Evolutionary conservation across 2,329 filamentous ascomycete species (phyloP).

Genomic region (Chaetomiaceae sp.): DNA sequence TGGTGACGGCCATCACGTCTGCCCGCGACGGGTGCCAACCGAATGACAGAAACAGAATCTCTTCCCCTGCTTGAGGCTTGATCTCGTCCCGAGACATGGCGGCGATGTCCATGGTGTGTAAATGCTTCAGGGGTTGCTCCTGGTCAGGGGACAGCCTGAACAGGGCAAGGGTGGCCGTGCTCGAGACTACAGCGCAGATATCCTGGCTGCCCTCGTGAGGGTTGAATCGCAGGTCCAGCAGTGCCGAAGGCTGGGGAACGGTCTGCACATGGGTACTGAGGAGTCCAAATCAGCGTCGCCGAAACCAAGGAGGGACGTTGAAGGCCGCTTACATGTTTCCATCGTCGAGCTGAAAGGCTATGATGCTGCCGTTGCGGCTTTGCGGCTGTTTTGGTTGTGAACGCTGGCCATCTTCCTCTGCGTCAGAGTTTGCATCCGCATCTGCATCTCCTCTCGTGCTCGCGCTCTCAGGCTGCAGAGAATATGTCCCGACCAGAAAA

Average conservation of each 20-base stretch:
- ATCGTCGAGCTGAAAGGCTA: constrained; percentile 57
- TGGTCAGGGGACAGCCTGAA: constrained; percentile 49
- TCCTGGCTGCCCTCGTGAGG: constrained; percentile 42
- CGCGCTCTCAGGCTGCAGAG: constrained; percentile 52
- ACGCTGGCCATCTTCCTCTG: constrained; percentile 26
- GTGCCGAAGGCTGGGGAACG: constrained; percentile 61
- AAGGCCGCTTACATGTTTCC: constrained; percentile 50
- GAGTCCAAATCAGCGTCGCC: constrained; percentile 10
- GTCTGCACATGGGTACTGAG: constrained; percentile 56
- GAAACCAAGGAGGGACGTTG: no score
- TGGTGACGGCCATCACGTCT: constrained; percentile 62
- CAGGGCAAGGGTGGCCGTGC: constrained; percentile 65
- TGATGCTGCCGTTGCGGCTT: constrained; percentile 66
- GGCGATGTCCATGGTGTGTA: constrained; percentile 43
- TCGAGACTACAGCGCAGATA: constrained; percentile 71
- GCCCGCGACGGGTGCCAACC: constrained; percentile 61
- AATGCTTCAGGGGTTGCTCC: constrained; percentile 34
- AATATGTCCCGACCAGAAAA: constrained; percentile 82
- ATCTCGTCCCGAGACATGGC: constrained; percentile 44
- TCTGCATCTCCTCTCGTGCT: constrained; percentile 15
- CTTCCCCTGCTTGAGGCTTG: constrained; percentile 3
- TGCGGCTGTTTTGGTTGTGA: constrained; percentile 42
- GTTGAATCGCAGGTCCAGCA: constrained; percentile 83
- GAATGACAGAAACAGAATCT: constrained; percentile 66
- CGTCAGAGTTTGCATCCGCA: constrained; percentile 21